Base-by-base conservation (phyloP, 2,329 filamentous ascomycete species). In the Epichloe glyceriae region DNA sequence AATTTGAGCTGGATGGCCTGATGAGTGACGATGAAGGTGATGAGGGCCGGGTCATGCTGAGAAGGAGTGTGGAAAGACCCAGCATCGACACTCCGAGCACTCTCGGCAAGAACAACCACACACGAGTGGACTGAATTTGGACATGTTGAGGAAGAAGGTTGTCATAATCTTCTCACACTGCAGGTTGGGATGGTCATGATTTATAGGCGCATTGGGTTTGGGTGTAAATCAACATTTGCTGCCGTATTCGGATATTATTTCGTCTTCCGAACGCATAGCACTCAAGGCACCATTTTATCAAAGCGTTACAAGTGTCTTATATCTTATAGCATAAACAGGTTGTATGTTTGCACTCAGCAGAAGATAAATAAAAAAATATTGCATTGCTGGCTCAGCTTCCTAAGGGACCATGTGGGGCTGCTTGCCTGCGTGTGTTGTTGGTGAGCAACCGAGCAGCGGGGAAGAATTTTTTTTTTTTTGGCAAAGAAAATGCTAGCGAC, bases 1-100 rank as follows among this genome's bases (percentile, higher is more conserved):
- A 95, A 59, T 98, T 95, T 64, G 93, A 97, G 68, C 75, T 98
- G 1, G 88, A 93, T 53, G 91, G 88, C 0, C 70, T 98, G 39
- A 90, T 90, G 64, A 93, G 86, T 52, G 90, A 95, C 43, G 89
- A 94, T 17, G 89, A 95, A 71, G 84, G 84, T 4, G 81, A 78
- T 12, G 73, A 73, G 41, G 61, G 63, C 19, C 64, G 63, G 3
- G 58, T 63, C 17, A 70, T 70, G 58, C 64, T 68, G 49, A 67
- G 67, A 42, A 57, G 57, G 30, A 58, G 56, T 49, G 51, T 52
- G 20, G 54, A 60, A n/a, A 66, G 67, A 8, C 55, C 56, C 15
- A 66, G 60, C 22, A 62, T 70, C 8, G 71, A 72, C 49, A 77
- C 70, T 50, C 73, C 74, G 1, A 62, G 60, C 50, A 64, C 62